Evolutionary conservation across 2,329 filamentous ascomycete genomes (phyloP).

Genomic region (Apiospora arundinis): DNA sequence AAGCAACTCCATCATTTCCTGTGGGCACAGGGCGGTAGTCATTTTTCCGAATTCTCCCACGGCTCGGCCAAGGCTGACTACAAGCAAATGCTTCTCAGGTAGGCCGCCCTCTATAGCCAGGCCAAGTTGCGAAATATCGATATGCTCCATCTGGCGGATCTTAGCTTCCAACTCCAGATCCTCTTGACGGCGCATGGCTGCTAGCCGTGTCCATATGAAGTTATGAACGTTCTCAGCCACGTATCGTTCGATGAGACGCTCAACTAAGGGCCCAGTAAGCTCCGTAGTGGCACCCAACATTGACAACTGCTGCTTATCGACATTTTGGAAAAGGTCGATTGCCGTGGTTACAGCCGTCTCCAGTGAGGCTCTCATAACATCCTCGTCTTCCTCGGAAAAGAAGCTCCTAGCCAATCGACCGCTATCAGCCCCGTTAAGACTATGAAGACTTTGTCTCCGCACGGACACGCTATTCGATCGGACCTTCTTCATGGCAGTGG

Average conservation of each 20-base stretch:
- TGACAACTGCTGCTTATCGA: conserved; percentile 95
- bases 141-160: conserved; percentile 89
- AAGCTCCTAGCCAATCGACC: conserved; percentile 66
- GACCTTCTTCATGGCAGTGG: conserved; percentile 59
- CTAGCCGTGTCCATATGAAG: conserved; percentile 83
- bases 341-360: conserved; percentile 92
- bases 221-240: conserved; percentile 92
- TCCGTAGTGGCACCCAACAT: conserved; percentile 91
- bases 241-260: conserved; percentile 93
- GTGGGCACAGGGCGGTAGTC: conserved; percentile 75
- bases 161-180: conserved; percentile 88
- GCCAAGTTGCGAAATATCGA: conserved; percentile 94
- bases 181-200: conserved; percentile 77
- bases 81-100: conserved; percentile 80
- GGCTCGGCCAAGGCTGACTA: conserved; percentile 75
- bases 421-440: conserved; percentile 41
- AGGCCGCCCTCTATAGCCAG: conserved; percentile 82
- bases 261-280: conserved; percentile 88
- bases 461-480: conserved; percentile 56
- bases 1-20: conserved; percentile 86
- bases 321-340: conserved; percentile 93
- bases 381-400: conserved; percentile 88
- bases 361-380: conserved; percentile 84
- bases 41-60: conserved; percentile 92
- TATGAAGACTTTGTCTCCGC: conserved; percentile 43